Percentiles rank a stretch among this genome's conserved stretches.
Evolutionary conservation across 2,329 filamentous ascomycete genomes (phyloP).

Genomic region (Aspergillus chevalieri): DNA sequence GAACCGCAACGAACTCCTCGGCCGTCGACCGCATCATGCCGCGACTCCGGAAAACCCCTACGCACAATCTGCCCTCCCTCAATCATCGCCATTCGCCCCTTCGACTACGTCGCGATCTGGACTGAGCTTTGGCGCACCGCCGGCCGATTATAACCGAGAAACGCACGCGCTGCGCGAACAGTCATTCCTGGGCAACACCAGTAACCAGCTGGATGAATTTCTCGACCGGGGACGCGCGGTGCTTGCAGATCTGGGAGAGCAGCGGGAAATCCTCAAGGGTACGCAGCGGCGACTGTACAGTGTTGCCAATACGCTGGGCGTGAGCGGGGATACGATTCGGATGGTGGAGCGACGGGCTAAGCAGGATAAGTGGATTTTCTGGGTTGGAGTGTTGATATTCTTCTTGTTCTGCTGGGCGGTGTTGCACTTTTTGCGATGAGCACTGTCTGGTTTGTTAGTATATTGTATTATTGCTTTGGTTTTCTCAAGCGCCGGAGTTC

Average conservation of each 20-base stretch:
- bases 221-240: constrained; percentile 86
- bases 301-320: constrained; percentile 86
- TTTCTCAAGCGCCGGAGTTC: background rate
- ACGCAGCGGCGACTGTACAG: constrained; percentile 88
- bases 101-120: constrained; percentile 30
- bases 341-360: constrained; percentile 89
- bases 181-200: constrained; percentile 74
- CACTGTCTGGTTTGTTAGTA: constrained; percentile 1
- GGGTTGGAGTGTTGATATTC: constrained; percentile 77
- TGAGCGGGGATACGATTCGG: constrained; percentile 92
- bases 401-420: constrained; percentile 89
- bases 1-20: constrained; percentile 76
- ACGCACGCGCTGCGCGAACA: constrained; percentile 82
- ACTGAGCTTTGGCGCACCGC: constrained; percentile 41
- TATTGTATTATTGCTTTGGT: constrained; percentile 7
- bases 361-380: constrained; percentile 98
- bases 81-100: constrained; percentile 38
- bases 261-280: constrained; percentile 90
- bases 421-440: constrained; percentile 73
- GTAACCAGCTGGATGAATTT: constrained; percentile 86
- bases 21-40: constrained; percentile 70
- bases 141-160: constrained; percentile 62
- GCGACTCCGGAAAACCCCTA: constrained; percentile 93
- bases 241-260: constrained; percentile 77
- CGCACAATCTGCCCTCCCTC: constrained; percentile 52